Percentiles rank a stretch among this genome's conserved stretches.
Evolutionary conservation across 257 asterid genomes (phyloP).

Genomic region (Mitragyna speciosa): DNA sequence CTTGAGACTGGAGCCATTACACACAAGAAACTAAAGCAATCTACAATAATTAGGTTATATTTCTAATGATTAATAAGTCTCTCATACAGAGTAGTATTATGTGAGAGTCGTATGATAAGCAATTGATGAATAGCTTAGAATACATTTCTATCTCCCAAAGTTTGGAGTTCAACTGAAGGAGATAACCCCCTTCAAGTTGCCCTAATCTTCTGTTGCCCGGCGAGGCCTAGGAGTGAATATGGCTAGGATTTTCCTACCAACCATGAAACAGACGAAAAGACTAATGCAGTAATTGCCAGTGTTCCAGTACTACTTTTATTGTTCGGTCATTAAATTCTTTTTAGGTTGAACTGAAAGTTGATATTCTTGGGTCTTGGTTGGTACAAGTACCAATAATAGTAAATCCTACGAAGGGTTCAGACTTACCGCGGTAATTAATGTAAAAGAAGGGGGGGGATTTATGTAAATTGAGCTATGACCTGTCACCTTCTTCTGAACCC

Average conservation of each 20-base stretch:
- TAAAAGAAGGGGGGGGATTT: neutral
- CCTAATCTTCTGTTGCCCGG: neutral
- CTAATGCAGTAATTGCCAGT: neutral
- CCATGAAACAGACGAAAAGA: too few relatives aligned
- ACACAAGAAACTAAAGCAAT: too few relatives aligned
- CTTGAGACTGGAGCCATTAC: neutral
- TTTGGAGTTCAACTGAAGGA: too few relatives aligned
- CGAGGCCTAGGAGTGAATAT: neutral
- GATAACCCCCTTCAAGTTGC: neutral
- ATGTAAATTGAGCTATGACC: constrained; percentile 4
- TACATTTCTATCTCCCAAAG: too few relatives aligned
- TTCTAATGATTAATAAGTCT: too few relatives aligned
- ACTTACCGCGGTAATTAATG: neutral
- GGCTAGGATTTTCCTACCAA: neutral
- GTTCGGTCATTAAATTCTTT: neutral
- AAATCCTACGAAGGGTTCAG: too few relatives aligned
- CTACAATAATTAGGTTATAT: neutral
- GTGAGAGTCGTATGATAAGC: neutral
- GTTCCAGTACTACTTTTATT: neutral
- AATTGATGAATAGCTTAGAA: too few relatives aligned
- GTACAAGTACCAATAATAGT: too few relatives aligned
- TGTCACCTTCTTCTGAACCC: neutral
- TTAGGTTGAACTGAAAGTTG: neutral
- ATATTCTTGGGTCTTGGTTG: neutral
- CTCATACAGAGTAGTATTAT: neutral